These are phyloP conservation scores for Emiliania huxleyi DNA, from an alignment of 78 protist genomes.

Conservation along the genomic window DNA sequence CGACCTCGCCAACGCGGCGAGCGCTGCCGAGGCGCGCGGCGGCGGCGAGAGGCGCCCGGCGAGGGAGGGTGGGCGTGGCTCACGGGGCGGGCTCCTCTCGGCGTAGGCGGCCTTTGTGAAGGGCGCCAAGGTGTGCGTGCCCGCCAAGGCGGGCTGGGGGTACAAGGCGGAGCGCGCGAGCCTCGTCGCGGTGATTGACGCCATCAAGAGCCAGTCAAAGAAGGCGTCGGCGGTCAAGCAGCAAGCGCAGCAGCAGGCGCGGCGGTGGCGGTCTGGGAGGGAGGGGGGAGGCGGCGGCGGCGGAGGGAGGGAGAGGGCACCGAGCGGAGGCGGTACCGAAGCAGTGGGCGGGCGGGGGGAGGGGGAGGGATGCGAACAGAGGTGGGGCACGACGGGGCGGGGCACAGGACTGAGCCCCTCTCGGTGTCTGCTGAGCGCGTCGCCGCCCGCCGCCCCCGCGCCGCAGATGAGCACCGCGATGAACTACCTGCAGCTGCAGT, in stretches of 20 bases:
- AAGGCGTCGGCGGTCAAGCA: not conserved
- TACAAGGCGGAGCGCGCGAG: not conserved
- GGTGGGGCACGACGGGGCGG: no score
- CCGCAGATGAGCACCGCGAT: not conserved
- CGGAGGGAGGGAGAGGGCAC: no score
- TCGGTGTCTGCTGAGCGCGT: no score
- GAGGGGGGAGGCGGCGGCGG: no score
- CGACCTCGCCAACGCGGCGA: not conserved
- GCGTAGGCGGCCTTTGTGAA: not conserved
- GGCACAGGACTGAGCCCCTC: no score
- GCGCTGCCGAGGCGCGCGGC: not conserved
- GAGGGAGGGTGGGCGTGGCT: no score
- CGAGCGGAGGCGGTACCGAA: not conserved
- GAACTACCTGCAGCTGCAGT: not conserved
- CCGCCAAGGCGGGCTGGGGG: not conserved
- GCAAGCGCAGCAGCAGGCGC: not conserved
- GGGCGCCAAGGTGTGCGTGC: not conserved
- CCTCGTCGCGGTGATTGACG: not conserved
- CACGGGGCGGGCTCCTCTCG: no score
- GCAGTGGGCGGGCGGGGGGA: not conserved
- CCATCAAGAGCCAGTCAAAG: not conserved
- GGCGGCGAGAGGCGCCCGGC: no score
- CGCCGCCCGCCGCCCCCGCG: no score
- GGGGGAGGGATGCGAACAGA: no score
- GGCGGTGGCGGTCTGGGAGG: no score